Percentiles rank a stretch among this genome's conserved stretches.
Evolutionary conservation across 331 rosid species (phyloP).

Genomic region (Phaseolus coccineus): DNA sequence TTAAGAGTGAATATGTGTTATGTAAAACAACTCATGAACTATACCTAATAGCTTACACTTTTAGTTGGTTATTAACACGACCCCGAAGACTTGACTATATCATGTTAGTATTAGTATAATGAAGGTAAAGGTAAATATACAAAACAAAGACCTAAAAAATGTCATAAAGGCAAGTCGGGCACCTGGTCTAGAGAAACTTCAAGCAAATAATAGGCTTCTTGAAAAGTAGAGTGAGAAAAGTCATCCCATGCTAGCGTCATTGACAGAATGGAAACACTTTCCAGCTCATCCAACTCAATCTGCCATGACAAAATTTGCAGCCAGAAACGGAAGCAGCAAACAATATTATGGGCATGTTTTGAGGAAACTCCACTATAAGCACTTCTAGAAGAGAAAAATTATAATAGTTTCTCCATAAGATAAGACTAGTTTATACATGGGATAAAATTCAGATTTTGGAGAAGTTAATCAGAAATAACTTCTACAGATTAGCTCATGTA

Average conservation of each 20-base stretch:
- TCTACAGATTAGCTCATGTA: no score
- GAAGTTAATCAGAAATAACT: no score
- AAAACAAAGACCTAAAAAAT: constrained; percentile 31
- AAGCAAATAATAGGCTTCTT: constrained; percentile 66
- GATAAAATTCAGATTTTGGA: no score
- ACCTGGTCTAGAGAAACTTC: constrained; percentile 81
- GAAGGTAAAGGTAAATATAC: constrained; percentile 23
- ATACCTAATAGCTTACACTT: not conserved
- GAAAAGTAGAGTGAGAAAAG: constrained; percentile 66
- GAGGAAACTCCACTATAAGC: no score
- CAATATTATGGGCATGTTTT: not conserved
- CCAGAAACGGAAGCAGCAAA: constrained; percentile 35
- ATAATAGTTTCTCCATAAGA: no score
- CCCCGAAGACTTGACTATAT: not conserved
- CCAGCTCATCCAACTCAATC: constrained; percentile 90
- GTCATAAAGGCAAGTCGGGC: constrained; percentile 37
- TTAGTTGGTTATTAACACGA: not conserved
- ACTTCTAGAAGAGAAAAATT: no score
- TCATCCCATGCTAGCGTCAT: constrained; percentile 88
- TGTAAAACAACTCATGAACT: not conserved
- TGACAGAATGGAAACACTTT: constrained; percentile 71
- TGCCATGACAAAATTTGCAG: constrained; percentile 47
- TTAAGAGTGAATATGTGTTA: not conserved
- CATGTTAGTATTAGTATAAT: not conserved
- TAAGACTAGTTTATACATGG: no score